Evolutionary conservation across 768 basidiomycete species (phyloP), one percentile per base, ranked within the genome.

Genomic region (Porpolomopsis calyptriformis): DNA sequence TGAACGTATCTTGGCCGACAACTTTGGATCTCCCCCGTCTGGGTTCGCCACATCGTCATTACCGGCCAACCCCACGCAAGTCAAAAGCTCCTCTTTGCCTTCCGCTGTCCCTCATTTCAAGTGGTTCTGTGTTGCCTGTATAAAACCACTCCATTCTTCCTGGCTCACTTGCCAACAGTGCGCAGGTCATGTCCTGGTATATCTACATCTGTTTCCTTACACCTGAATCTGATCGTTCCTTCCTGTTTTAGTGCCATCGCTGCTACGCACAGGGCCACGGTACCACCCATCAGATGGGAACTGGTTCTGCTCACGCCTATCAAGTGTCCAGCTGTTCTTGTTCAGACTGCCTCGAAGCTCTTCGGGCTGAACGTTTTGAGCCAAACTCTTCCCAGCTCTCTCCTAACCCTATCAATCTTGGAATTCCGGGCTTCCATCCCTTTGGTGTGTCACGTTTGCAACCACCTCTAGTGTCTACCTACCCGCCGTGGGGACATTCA

Each of bases 1-100:
- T n/a, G 68, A 77, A 31, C 62, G 59, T 11, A 63, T 73, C 47
- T 54, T 81, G 20, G 54, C 54, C 18, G 57, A 52, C 45, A 62
- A 64, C 1, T 64, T 74, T 42, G 66, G 65, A 25, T 50, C 59
- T 29, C 22, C 39, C 9, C 16, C 42, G 11, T 14, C 42, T 45
- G 34, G 14, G 10, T 10, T n/a, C n/a, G n/a, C 29, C 14, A 31
- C 10, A 14, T 11, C 6, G 22, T n/a, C n/a, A n/a, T n/a, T n/a
- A n/a, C n/a, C n/a, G n/a, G n/a, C n/a, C n/a, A n/a, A n/a, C n/a
- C n/a, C n/a, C n/a, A n/a, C n/a, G n/a, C n/a, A n/a, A n/a, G n/a
- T n/a, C n/a, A n/a, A n/a, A n/a, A n/a, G n/a, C n/a, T n/a, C n/a
- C n/a, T n/a, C n/a, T n/a, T n/a, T n/a, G n/a, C n/a, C n/a, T n/a